Evolutionary conservation across 208 protist genomes (phyloP).

Genomic region (Trypanosoma scelopori): DNA sequence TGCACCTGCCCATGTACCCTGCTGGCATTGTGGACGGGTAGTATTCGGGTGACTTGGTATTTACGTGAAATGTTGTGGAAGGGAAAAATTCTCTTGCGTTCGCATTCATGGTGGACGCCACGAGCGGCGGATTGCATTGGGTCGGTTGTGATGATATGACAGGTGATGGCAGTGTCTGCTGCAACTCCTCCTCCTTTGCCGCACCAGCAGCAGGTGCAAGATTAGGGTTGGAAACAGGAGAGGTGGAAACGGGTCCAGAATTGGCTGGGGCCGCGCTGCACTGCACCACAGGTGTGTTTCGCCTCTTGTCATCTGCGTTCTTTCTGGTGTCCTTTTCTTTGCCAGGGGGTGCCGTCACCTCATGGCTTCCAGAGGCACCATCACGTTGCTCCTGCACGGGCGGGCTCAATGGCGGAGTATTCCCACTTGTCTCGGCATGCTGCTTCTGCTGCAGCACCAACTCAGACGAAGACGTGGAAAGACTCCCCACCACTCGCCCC

Average conservation of each 20-base stretch:
- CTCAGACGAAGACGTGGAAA: background rate
- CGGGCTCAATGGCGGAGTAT: background rate
- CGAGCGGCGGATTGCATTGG: slow-evolving; percentile 16
- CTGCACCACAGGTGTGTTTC: background rate
- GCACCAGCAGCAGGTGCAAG: slow-evolving; percentile 13
- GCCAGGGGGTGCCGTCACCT: background rate
- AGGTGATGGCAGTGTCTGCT: background rate
- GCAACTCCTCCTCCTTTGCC: slow-evolving; percentile 5
- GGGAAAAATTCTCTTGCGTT: slow-evolving; percentile 76
- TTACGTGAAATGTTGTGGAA: slow-evolving; percentile 36
- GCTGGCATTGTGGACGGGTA: slow-evolving; percentile 20
- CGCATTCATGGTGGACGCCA: slow-evolving; percentile 67
- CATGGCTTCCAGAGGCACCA: background rate
- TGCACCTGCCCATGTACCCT: slow-evolving; percentile 10
- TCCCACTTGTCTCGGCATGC: background rate
- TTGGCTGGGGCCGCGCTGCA: background rate
- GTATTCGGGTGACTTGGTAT: slow-evolving; percentile 50
- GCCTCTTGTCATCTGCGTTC: background rate
- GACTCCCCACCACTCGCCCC: slow-evolving; percentile 37
- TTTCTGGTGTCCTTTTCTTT: background rate
- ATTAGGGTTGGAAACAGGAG: background rate
- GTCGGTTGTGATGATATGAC: background rate
- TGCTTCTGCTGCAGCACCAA: background rate
- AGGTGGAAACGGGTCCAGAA: background rate
- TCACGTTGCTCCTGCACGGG: slow-evolving; percentile 7